Base-by-base conservation (phyloP, 2,329 filamentous ascomycete genomes). In the Botrytis fragariae region DNA sequence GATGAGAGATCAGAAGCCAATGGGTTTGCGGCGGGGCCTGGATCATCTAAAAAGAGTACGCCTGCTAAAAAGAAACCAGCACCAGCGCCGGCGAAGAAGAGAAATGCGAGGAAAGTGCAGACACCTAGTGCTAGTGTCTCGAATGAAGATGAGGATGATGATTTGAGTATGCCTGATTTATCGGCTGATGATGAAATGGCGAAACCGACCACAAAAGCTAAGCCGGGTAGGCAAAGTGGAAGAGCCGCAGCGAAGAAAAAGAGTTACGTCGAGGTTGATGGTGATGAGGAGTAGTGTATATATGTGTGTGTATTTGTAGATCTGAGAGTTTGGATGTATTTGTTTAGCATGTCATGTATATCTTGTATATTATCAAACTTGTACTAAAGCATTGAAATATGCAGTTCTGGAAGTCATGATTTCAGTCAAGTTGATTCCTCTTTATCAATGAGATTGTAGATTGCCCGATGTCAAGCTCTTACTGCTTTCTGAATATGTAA, bases 131-230 rank as follows among this genome's bases (percentile, higher is more conserved):
- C 48, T 32, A 67, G 60, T 5, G 62, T 42, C n/a, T 42, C 35
- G 25, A 64, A 72, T 20, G 70, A 69, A 25, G 80, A 82, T 32
- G 79, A 79, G 29, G 78, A 78, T 20, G 80, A 80, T 22, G 81
- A 82, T 68, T 74, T 79, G 60, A 79, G 79, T 69, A 81, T 84
- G 75, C 81, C 82, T 73, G 83, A 84, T 72, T 76, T 85, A 59
- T 83, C 82, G 61, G 80, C 81, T 62, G 79, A 75, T 54, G 73
- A 76, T 22, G 61, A 48, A 51, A 44, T 63, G 32, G n/a, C 29
- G 18, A 74, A 63, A 65, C 61, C 22, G 12, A 35, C 45, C 16
- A 74, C 59, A 16, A 57, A 45, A 48, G 62, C 73, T 35, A 63
- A 45, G 22, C 74, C 75, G 16, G 72, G 74, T 25, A 73, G 77